phyloP scores from a whole-genome alignment of 495 filamentous ascomycete genomes.

The Talaromyces stipitatus region DNA sequence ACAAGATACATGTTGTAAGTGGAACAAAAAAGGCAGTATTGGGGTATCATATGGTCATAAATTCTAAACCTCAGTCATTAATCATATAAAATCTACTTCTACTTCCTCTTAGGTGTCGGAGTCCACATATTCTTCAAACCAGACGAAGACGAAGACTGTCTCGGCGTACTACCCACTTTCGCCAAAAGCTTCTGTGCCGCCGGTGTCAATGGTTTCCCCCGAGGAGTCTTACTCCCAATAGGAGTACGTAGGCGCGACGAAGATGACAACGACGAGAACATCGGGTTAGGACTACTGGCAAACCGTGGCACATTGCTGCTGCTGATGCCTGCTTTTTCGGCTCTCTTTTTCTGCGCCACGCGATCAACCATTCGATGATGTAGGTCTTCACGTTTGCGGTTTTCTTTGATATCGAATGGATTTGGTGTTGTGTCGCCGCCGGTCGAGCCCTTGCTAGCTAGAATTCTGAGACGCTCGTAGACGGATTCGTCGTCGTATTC shows the following conservation, averaged over 20 bases:
- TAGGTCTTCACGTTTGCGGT: conserved; percentile 70
- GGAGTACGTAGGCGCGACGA: conserved; percentile 41
- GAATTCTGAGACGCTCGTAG: conserved; percentile 12
- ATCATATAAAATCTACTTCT: conserved; percentile 9
- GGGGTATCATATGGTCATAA: not conserved
- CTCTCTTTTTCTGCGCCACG: conserved; percentile 64
- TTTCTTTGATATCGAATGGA: conserved; percentile 74
- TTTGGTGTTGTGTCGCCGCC: conserved; percentile 56
- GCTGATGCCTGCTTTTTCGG: conserved; percentile 36
- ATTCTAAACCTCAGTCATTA: not conserved
- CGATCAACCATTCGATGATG: conserved; percentile 89
- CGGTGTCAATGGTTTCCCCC: conserved; percentile 45
- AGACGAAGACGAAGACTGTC: conserved; percentile 20
- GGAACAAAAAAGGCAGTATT: not conserved
- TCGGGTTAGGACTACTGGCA: conserved; percentile 65
- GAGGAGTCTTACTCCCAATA: conserved; percentile 4
- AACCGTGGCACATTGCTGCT: conserved; percentile 57
- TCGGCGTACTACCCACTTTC: conserved; percentile 49
- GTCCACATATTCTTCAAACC: conserved; percentile 48
- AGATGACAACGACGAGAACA: conserved; percentile 27
- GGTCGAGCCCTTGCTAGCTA: conserved; percentile 36
- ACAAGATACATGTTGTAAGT: too few species aligned
- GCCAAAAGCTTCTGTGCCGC: conserved; percentile 74
- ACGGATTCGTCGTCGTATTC: conserved; percentile 15
- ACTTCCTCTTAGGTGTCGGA: conserved; percentile 39